Conservation (phyloP, 305 asterid genomes). For the Euphrasia arctica region DNA sequence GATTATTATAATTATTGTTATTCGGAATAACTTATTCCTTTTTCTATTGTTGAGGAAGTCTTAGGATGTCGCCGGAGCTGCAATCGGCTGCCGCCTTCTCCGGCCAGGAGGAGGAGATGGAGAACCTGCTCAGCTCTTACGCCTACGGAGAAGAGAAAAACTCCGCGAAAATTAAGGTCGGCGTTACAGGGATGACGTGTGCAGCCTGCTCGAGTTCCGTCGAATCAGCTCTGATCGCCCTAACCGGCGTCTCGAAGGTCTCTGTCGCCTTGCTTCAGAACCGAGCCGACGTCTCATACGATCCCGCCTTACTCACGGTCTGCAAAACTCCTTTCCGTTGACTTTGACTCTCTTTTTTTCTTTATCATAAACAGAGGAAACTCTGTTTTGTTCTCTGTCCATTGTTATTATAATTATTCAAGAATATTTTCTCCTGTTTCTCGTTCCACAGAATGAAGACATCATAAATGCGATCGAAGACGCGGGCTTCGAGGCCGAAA, state of each 20-base stretch:
- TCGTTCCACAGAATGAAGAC: too few species aligned
- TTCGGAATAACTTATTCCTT: too few species aligned
- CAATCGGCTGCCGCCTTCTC: constrained; percentile 52
- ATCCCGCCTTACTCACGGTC: constrained; percentile 72
- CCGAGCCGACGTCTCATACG: constrained; percentile 66
- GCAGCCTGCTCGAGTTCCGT: constrained; percentile 97
- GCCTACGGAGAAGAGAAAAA: constrained; percentile 24
- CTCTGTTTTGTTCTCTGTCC: too few species aligned
- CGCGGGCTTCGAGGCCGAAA: too few species aligned
- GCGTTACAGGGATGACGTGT: constrained; percentile 96
- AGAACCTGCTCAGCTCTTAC: constrained; percentile 52
- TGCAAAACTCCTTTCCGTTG: constrained; percentile 67
- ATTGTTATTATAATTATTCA: too few species aligned
- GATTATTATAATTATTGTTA: too few species aligned
- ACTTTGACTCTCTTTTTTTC: constrained; percentile 27
- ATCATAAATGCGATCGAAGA: too few species aligned
- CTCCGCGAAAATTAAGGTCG: constrained; percentile 53
- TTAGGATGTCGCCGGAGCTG: constrained; percentile 58
- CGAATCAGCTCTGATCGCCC: constrained; percentile 66
- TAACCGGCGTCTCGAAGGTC: constrained; percentile 76
- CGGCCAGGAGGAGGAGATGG: constrained; percentile 47
- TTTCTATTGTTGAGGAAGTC: too few species aligned
- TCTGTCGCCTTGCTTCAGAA: constrained; percentile 94
- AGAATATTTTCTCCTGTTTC: constrained; percentile 30
- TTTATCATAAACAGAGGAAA: too few species aligned